A percentile compares a stretch with the other conserved stretches of the same genome.
phyloP scores from a whole-genome alignment of 164 flowering plant genomes.

The Chimonanthus praecox region DNA sequence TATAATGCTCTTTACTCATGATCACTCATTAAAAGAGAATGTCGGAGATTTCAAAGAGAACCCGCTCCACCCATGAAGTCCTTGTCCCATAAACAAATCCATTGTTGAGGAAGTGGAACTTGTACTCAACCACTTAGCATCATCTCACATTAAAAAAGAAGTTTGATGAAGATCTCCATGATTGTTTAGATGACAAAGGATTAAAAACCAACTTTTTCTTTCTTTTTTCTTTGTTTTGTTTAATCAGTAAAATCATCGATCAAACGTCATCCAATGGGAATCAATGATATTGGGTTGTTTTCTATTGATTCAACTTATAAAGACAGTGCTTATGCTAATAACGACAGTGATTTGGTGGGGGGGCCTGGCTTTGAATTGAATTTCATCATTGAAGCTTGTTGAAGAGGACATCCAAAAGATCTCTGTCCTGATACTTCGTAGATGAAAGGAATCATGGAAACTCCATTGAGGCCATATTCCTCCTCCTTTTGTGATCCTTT shows the following conservation, averaged over 20 bases:
- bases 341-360: background rate
- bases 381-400: conserved; percentile 4
- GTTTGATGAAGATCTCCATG: background rate
- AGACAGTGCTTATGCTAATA: background rate
- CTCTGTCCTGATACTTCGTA: background rate
- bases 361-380: background rate
- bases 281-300: background rate
- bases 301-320: background rate
- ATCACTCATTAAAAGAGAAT: background rate
- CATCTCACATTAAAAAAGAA: background rate
- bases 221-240: background rate
- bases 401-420: conserved; percentile 2
- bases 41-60: background rate
- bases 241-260: background rate
- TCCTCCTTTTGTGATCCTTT: background rate
- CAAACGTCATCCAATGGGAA: background rate
- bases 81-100: background rate
- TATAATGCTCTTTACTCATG: background rate
- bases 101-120: background rate
- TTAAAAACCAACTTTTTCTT: background rate
- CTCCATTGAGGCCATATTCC: background rate
- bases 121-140: background rate
- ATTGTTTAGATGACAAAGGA: background rate
- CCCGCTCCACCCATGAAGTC: background rate
- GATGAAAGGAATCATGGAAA: background rate